These are phyloP conservation scores for Phaeoacremonium minimum DNA, from an alignment of 2,329 filamentous ascomycete genomes.

Conservation along the genomic window DNA sequence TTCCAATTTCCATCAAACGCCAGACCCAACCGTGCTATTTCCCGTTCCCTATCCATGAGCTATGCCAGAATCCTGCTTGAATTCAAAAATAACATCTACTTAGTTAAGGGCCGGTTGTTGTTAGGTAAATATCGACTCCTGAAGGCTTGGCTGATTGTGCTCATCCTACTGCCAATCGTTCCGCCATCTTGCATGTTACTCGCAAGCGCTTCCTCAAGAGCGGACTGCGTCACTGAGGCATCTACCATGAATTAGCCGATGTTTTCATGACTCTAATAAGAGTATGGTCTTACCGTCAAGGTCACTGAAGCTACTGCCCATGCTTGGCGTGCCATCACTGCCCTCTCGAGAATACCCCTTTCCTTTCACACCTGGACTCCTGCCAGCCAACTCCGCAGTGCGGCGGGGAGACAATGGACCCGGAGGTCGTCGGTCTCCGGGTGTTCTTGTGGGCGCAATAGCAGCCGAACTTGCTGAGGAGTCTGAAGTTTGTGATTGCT, in stretches of 20 bases:
- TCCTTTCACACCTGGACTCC: constrained; percentile 46
- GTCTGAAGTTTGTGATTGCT: constrained; percentile 55
- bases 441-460: constrained; percentile 24
- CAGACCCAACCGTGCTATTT: too few relatives aligned
- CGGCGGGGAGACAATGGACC: constrained; percentile 56
- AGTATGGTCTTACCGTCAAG: constrained; percentile 57
- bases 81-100: too few relatives aligned
- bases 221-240: constrained; percentile 75
- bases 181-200: constrained; percentile 64
- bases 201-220: constrained; percentile 72
- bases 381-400: constrained; percentile 51
- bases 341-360: constrained; percentile 53
- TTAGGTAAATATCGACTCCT: constrained; percentile 54
- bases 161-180: constrained; percentile 58
- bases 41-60: too few relatives aligned
- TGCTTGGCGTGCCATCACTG: constrained; percentile 72
- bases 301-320: constrained; percentile 84
- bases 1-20: too few relatives aligned
- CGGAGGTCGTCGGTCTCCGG: constrained; percentile 24
- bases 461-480: constrained; percentile 55
- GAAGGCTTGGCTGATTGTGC: constrained; percentile 62
- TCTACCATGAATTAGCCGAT: constrained; percentile 40
- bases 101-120: constrained; percentile 3
- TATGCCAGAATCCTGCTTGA: too few relatives aligned
- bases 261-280: too few relatives aligned